Percentiles rank a stretch among this genome's conserved stretches.
Conservation (phyloP, 306 rosid species). For the Prunus mume region DNA sequence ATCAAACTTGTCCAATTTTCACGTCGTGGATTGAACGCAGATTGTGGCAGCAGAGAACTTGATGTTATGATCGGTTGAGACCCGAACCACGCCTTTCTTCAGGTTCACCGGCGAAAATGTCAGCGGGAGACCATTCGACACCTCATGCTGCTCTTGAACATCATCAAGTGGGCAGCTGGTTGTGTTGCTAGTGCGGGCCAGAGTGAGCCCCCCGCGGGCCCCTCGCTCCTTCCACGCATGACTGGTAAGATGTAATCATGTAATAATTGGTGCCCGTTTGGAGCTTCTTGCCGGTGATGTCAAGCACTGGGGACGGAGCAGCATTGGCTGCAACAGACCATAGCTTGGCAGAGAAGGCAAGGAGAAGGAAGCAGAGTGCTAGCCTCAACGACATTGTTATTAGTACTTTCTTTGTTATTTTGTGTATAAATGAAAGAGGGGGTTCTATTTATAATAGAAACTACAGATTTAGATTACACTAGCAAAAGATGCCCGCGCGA, state of each 20-base stretch:
- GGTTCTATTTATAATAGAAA: slow-evolving; percentile 15
- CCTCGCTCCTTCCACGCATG: slow-evolving; percentile 35
- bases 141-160: slow-evolving; percentile 35
- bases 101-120: slow-evolving; percentile 31
- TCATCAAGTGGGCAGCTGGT: slow-evolving; percentile 48
- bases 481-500: no score
- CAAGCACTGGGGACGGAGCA: slow-evolving; percentile 40
- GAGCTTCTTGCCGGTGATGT: slow-evolving; percentile 32
- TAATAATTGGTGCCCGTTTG: slow-evolving; percentile 25
- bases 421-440: not conserved
- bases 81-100: slow-evolving; percentile 35
- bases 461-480: slow-evolving; percentile 42
- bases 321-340: slow-evolving; percentile 14
- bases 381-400: not conserved
- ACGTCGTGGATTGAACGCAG: slow-evolving; percentile 36
- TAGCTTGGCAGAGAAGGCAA: slow-evolving; percentile 10
- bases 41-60: slow-evolving; percentile 21
- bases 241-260: slow-evolving; percentile 51
- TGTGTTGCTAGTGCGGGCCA: slow-evolving; percentile 23
- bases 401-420: slow-evolving; percentile 42
- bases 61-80: slow-evolving; percentile 51
- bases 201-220: slow-evolving; percentile 54
- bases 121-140: slow-evolving; percentile 40
- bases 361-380: slow-evolving; percentile 7
- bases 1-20: slow-evolving; percentile 48